Evolutionary conservation across 495 filamentous ascomycete species (phyloP).

Genomic region (Neurospora terricola): DNA sequence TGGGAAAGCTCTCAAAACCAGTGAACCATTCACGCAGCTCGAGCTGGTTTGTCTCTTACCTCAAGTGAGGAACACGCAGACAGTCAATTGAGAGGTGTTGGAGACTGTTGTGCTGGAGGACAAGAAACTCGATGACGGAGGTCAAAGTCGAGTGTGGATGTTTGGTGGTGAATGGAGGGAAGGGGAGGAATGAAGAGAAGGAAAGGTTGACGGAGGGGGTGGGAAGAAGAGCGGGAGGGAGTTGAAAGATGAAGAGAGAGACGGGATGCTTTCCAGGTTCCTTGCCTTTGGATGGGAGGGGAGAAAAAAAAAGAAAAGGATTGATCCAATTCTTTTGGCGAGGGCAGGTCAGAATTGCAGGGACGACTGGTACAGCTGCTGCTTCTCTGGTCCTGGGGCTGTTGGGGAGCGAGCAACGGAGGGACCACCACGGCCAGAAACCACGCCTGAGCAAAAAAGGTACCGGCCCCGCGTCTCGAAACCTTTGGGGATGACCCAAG

Average conservation of each 20-base stretch:
- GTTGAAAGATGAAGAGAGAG: not conserved
- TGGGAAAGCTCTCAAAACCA: not conserved
- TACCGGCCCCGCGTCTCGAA: conserved; percentile 18
- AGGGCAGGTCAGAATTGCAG: not conserved
- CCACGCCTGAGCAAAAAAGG: conserved; percentile 14
- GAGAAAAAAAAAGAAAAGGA: conserved; percentile 1
- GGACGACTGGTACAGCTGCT: not conserved
- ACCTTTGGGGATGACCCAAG: conserved; percentile 23
- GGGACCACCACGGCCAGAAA: not conserved
- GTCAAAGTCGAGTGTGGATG: not conserved
- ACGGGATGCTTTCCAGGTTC: conserved; percentile 7
- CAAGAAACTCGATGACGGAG: not conserved
- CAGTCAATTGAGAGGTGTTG: conserved; percentile 4
- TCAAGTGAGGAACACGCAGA: conserved; percentile 13
- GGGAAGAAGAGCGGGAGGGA: conserved; percentile 2
- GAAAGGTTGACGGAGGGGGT: not conserved
- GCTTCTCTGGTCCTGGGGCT: conserved; percentile 6
- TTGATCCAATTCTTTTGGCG: not conserved
- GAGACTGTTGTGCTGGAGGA: not conserved
- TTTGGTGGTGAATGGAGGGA: conserved; percentile 1
- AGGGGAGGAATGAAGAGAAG: not conserved
- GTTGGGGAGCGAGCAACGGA: conserved; percentile 5
- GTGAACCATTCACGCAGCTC: not conserved
- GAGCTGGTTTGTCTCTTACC: not conserved
- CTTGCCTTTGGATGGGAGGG: conserved; percentile 7